phyloP scores from a whole-genome alignment of 176 grass and related monocot species.

The Triticum aestivum region DNA sequence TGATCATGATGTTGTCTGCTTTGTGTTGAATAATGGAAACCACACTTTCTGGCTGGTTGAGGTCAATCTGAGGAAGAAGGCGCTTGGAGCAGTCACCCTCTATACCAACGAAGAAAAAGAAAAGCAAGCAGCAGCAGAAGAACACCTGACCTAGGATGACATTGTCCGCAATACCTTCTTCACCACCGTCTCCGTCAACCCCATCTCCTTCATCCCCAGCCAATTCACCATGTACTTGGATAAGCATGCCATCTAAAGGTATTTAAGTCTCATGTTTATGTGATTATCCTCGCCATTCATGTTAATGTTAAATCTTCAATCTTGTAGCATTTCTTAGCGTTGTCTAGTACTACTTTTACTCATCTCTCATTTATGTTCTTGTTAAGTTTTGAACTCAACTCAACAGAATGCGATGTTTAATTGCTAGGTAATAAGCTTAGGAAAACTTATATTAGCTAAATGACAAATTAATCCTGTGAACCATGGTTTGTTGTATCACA shows the following conservation, averaged over 20 bases:
- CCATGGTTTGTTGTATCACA: background rate
- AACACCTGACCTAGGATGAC: background rate
- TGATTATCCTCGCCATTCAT: background rate
- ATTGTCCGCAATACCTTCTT: background rate
- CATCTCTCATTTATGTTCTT: background rate
- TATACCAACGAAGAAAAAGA: background rate
- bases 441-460: background rate
- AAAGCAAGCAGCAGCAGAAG: background rate
- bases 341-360: background rate
- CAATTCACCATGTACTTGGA: background rate
- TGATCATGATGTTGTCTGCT: constrained; percentile 4
- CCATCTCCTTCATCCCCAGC: background rate
- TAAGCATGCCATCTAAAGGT: constrained; percentile 4
- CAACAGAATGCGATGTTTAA: background rate
- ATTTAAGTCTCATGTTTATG: background rate
- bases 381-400: background rate
- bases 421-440: background rate
- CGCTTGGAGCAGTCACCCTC: background rate
- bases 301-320: background rate
- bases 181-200: background rate
- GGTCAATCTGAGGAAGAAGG: background rate
- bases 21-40: background rate
- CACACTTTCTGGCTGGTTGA: background rate
- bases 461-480: background rate
- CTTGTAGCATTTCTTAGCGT: background rate